Conservation (phyloP, 805 yeast genomes). For the Zygoascus bituminiphila region DNA sequence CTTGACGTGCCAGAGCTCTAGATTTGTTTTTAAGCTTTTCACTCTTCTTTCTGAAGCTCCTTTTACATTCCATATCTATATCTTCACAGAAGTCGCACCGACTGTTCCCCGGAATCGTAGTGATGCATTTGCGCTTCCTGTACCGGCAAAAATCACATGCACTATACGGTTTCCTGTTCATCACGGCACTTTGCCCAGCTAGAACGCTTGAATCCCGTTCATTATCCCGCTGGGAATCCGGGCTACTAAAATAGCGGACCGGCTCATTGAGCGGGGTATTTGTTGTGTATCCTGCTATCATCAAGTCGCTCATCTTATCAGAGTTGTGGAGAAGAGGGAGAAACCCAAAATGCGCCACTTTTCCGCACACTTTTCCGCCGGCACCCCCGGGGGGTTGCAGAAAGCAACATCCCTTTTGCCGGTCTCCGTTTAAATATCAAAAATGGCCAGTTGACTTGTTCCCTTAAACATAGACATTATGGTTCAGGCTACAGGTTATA, state of each 20-base stretch:
- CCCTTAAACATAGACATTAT: background rate
- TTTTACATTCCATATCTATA: conserved; percentile 6
- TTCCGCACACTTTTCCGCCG: background rate
- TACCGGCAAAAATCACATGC: conserved; percentile 14
- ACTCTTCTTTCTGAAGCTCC: conserved; percentile 5
- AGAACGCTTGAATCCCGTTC: background rate
- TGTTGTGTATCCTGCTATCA: background rate
- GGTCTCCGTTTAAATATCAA: background rate
- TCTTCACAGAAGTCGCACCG: conserved; percentile 9
- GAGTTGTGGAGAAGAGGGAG: too few species aligned
- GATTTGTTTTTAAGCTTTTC: conserved; percentile 7
- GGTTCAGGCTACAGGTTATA: background rate
- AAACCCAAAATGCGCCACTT: too few species aligned
- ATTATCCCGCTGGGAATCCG: background rate
- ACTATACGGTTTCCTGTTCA: conserved; percentile 4
- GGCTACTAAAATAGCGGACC: background rate
- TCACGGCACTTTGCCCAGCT: background rate
- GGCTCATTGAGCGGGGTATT: background rate
- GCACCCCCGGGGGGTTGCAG: background rate
- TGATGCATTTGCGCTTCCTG: conserved; percentile 10
- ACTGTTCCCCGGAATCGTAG: background rate
- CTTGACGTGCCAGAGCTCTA: conserved; percentile 4
- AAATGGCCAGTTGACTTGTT: background rate
- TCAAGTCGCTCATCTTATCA: background rate
- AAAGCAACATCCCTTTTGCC: background rate